Evolutionary conservation across 805 yeast genomes (phyloP), one percentile per base, ranked within the genome.

Genomic region (Diddensiella santjacobensis): DNA sequence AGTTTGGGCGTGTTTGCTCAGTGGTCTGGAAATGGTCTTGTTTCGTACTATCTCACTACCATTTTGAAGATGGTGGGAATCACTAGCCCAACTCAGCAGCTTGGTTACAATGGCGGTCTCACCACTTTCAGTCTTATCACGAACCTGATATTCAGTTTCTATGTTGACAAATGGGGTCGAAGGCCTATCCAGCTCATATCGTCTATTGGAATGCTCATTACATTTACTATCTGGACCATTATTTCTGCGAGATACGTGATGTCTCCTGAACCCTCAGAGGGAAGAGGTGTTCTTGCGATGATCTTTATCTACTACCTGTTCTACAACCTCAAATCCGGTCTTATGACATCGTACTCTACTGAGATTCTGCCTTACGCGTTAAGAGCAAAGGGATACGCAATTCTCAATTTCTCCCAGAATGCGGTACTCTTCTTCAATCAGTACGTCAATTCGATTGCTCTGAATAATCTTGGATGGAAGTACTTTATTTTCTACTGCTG

Each of bases 241-340:
- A 13, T 26, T 6, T 45, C 44, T 13, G 37, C 37, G n/a, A 17
- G 29, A 11, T 22, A 29, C 26, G 15, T 17, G 60, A 61, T 8
- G 13, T 13, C 8, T 26, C 11, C 11, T 8, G 13, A 26, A 8
- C 11, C 31, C 11, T 8, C 8, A 8, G 31, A 8, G 13, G 31
- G 31, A 26, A 26, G 13, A 13, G 31, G 31, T 26, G 31, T 26
- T 4, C 45, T 50, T 39, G 62, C 4, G 81, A 91, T 18, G 69
- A 71, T 22, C 62, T 79, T 48, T 93, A 86, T 35, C 95, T 87
- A 2, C 68, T 87, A 85, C 60, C 83, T 91, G 1, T 63, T 66
- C 44, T 88, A 88, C 67, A 95, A 95, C 15, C 80, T 88, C 48
- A 88, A 95, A 93, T 96, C 95, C 6, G 95, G 95, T 3, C 79